Evolutionary conservation across 106 monocot species (phyloP).

Genomic region (Xerophyta viscosa): DNA sequence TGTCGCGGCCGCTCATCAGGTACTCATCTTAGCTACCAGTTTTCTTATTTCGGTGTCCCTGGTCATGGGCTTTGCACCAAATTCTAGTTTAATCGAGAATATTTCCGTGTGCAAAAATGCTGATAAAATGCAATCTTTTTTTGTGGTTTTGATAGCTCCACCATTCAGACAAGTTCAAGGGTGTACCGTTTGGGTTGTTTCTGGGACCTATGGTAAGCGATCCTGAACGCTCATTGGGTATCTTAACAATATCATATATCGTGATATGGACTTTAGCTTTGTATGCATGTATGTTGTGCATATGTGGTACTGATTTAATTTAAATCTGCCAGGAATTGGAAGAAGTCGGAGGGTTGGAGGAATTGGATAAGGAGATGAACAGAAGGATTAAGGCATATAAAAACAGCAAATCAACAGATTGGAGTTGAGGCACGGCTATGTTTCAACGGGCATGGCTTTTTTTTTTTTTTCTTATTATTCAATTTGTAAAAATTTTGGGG

Average conservation of each 20-base stretch:
- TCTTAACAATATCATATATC: not conserved
- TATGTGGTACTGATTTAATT: not conserved
- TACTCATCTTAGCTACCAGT: not conserved
- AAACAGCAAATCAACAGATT: not conserved
- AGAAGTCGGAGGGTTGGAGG: slow-evolving; percentile 77
- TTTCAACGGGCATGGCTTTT: not conserved
- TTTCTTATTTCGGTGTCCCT: too few relatives aligned
- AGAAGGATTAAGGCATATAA: slow-evolving; percentile 32
- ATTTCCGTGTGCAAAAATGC: not conserved
- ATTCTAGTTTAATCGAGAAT: not conserved
- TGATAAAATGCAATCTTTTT: not conserved
- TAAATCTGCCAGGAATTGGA: slow-evolving; percentile 66
- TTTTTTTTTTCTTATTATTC: not conserved
- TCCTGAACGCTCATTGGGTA: not conserved
- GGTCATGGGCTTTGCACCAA: too few relatives aligned
- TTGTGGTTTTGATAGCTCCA: slow-evolving; percentile 48
- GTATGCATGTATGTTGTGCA: not conserved
- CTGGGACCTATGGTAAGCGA: slow-evolving; percentile 79
- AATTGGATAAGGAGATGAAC: slow-evolving; percentile 73
- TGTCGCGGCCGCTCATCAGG: slow-evolving; percentile 90
- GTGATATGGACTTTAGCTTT: not conserved
- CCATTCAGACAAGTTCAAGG: slow-evolving; percentile 77
- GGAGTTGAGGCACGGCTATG: not conserved
- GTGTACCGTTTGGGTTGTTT: slow-evolving; percentile 92
- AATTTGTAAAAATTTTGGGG: too few relatives aligned